Conservation (phyloP, 345 rosid genomes). For the Populus simonii region DNA sequence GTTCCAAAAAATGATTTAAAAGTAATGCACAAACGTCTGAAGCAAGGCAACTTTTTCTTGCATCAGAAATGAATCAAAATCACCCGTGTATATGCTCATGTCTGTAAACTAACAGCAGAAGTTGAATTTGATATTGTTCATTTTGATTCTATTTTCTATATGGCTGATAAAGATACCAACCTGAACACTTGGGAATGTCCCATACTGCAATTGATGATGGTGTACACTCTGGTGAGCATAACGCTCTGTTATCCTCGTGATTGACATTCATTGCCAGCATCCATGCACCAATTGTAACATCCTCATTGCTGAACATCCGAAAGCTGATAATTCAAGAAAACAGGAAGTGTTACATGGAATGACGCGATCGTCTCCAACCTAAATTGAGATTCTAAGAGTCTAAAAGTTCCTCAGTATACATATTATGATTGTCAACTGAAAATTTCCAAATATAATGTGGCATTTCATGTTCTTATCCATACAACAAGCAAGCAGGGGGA, state of each 20-base stretch:
- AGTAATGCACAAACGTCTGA: background rate
- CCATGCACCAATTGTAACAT: constrained; percentile 95
- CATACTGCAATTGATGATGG: constrained; percentile 71
- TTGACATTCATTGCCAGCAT: constrained; percentile 96
- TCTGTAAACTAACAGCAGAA: background rate
- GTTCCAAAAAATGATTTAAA: background rate
- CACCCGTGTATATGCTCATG: background rate
- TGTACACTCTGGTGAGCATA: constrained; percentile 70
- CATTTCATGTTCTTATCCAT: background rate
- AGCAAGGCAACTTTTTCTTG: no score
- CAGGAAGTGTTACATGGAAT: background rate
- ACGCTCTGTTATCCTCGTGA: constrained; percentile 67
- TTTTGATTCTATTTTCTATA: background rate
- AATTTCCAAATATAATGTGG: background rate
- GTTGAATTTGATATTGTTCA: background rate
- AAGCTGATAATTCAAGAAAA: constrained; percentile 49
- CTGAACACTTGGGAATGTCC: constrained; percentile 97
- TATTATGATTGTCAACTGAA: background rate
- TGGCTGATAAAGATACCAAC: constrained; percentile 36
- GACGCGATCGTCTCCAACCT: background rate
- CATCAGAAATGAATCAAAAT: background rate
- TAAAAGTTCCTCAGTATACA: background rate
- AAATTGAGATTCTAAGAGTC: background rate
- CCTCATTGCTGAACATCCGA: constrained; percentile 97
- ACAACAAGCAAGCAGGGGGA: background rate